phyloP scores from a whole-genome alignment of 2,329 filamentous ascomycete genomes.

The Aspergillus luchuensis region DNA sequence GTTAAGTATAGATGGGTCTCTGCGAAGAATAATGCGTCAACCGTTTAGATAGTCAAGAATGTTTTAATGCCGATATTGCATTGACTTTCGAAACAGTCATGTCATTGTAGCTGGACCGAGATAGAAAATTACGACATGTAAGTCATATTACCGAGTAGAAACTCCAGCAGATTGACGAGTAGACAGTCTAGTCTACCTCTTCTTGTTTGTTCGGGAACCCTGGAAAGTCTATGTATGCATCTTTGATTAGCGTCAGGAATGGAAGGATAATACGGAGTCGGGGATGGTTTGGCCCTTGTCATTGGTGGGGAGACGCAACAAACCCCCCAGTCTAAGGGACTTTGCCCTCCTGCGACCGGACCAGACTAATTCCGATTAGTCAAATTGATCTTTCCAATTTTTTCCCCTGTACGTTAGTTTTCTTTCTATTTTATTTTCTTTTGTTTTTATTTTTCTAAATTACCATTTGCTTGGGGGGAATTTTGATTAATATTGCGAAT shows the following conservation, averaged over 20 bases:
- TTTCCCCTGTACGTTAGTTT: neutral
- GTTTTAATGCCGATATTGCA: too few species aligned
- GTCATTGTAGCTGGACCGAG: too few species aligned
- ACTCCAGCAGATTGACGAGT: conserved; percentile 12
- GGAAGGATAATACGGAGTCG: neutral
- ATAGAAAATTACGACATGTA: neutral
- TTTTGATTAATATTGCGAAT: too few species aligned
- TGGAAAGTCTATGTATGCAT: conserved; percentile 12
- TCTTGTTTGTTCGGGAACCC: conserved; percentile 10
- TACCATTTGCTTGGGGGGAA: neutral
- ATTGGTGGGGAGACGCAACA: neutral
- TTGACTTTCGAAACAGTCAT: too few species aligned
- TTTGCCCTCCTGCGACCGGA: neutral
- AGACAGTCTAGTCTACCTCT: neutral
- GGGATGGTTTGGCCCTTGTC: neutral
- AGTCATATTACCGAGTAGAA: conserved; percentile 8
- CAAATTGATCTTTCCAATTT: neutral
- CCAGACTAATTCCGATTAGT: conserved; percentile 5
- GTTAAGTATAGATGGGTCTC: too few species aligned
- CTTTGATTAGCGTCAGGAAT: neutral
- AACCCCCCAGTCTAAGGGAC: neutral
- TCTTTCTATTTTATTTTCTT: neutral
- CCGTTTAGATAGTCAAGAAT: too few species aligned
- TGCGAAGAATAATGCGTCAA: too few species aligned
- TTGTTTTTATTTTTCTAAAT: neutral